Evolutionary conservation across 495 filamentous ascomycete genomes (phyloP).

Genomic region (Apiosordaria backusii): DNA sequence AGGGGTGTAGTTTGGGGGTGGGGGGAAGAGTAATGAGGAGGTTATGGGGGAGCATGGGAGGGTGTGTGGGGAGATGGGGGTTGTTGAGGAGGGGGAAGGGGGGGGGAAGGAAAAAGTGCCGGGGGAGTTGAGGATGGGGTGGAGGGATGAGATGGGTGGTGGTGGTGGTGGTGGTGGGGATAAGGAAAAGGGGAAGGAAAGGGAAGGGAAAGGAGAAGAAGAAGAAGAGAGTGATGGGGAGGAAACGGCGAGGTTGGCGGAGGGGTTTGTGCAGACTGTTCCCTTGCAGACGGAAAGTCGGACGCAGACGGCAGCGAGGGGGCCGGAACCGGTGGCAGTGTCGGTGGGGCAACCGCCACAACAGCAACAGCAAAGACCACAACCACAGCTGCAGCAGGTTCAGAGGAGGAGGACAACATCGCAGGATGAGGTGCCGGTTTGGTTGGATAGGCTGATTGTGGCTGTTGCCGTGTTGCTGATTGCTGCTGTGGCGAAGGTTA

Average conservation of each 20-base stretch:
- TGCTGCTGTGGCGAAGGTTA: constrained; percentile 50
- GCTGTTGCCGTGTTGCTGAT: constrained; percentile 49
- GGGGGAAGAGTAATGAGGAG: constrained; percentile 62
- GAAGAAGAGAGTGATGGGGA: constrained; percentile 26
- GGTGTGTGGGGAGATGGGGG: constrained; percentile 54
- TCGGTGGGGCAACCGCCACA: no score
- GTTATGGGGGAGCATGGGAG: constrained; percentile 66
- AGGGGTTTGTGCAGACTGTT: constrained; percentile 49
- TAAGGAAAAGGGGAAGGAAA: constrained; percentile 21
- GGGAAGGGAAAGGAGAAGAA: constrained; percentile 14
- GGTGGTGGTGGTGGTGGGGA: background rate
- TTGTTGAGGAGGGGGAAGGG: constrained; percentile 50
- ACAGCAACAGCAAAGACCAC: no score
- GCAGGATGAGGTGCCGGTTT: constrained; percentile 38
- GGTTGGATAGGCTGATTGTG: constrained; percentile 60
- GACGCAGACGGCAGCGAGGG: constrained; percentile 11
- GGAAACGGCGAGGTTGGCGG: constrained; percentile 43
- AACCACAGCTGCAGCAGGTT: background rate
- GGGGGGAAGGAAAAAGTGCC: constrained; percentile 41
- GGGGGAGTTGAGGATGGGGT: constrained; percentile 56
- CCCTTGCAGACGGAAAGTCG: constrained; percentile 15
- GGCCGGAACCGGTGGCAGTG: background rate
- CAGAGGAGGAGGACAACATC: background rate
- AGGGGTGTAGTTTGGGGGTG: constrained; percentile 55
- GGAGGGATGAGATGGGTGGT: constrained; percentile 46